Evolutionary conservation across 805 yeast genomes (phyloP), one percentile per base, ranked within the genome.

Genomic region (Candida koratica): DNA sequence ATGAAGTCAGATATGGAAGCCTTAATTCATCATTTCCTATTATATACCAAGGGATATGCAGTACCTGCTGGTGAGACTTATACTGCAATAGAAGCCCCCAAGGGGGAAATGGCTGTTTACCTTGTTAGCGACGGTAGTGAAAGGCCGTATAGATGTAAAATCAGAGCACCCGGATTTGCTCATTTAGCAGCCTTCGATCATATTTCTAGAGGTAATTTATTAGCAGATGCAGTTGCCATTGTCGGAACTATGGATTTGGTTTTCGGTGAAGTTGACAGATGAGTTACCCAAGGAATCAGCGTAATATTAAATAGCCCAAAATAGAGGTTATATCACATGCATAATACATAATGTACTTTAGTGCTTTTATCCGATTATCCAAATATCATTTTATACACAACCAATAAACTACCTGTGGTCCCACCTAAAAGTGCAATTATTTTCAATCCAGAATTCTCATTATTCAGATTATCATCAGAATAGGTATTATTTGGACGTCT

Each of bases 1-100:
- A 86, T 86, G 95, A 86, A 86, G 67, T 86, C 81, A 58, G 94
- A 86, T 62, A 86, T 86, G 95, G 95, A 86, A 71, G 81, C 90
- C 15, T 73, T 86, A 49, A 86, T 86, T 58, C 95, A 86, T 61
- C 95, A 86, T 68, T 86, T 86, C 71, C 70, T 86, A 60, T 70
- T 83, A 48, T 86, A 80, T 71, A 83, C 95, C 38, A 86, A 86
- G 71, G 95, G 95, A 49, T 84, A 78, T 60, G 79, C 81, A 24
- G 95, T 86, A 28, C 95, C 95, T 29, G 83, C 79, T 37, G 95
- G 95, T 55, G 95, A 86, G 67, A 82, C 95, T 8, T 86, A 86
- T 60, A 84, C 93, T 34, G 90, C 85, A 39, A 85, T 86, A 48
- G 95, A 86, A 68, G 95, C 95, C 16, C 95, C 95, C 59, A 86